These are phyloP conservation scores for Cucumis hystrix DNA, from an alignment of 306 rosid genomes.

Conservation along the genomic window DNA sequence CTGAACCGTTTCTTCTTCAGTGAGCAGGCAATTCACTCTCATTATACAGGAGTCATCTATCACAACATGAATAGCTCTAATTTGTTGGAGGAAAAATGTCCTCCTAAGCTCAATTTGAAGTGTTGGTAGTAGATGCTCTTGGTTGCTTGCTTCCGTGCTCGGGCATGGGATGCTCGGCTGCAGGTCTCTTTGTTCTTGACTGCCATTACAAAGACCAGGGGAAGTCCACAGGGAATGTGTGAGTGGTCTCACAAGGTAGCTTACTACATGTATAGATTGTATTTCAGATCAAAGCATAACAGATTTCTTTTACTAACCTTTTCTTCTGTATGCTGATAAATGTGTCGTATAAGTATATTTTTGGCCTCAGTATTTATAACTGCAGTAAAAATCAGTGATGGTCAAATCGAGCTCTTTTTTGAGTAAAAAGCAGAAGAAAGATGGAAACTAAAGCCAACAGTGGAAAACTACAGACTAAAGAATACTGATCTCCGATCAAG, in stretches of 20 bases:
- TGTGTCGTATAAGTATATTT: conserved; percentile 71
- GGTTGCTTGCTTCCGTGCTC: conserved; percentile 9
- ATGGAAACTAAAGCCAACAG: not conserved
- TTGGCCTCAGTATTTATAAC: conserved; percentile 69
- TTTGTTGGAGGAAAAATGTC: not conserved
- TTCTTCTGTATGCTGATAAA: conserved; percentile 53
- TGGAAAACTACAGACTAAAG: not conserved
- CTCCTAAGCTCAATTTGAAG: conserved; percentile 2
- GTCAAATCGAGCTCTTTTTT: not conserved
- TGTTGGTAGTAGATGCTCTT: conserved; percentile 4
- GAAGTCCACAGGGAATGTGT: not conserved
- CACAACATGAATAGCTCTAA: not conserved
- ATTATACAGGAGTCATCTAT: not conserved
- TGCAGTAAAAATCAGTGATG: conserved; percentile 18
- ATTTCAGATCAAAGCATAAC: not conserved
- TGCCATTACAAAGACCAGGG: not conserved
- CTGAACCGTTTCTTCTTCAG: not conserved
- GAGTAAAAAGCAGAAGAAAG: not conserved
- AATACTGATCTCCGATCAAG: not conserved
- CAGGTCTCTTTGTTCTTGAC: conserved; percentile 12
- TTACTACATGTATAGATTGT: not conserved
- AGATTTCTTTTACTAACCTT: conserved; percentile 19
- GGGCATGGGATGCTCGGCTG: not conserved
- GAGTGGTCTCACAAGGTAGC: not conserved
- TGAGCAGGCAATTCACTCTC: not conserved